These are phyloP conservation scores for Alternaria tenuissima DNA, from an alignment of 2,329 filamentous ascomycete genomes.

Conservation along the genomic window DNA sequence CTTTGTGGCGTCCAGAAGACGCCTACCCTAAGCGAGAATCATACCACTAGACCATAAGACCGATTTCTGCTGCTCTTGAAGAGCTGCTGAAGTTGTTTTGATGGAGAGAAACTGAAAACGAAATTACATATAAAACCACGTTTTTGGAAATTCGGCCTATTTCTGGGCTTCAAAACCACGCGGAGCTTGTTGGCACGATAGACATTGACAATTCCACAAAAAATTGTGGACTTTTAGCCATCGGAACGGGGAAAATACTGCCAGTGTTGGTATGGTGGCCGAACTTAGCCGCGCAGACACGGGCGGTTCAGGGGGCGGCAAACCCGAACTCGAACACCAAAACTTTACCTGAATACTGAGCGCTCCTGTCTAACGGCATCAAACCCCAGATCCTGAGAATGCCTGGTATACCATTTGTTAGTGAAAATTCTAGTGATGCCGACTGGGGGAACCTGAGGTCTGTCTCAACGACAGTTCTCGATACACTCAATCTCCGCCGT, in stretches of 20 bases:
- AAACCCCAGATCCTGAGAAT: background rate
- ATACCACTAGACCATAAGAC: conserved; percentile 67
- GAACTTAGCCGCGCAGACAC: background rate
- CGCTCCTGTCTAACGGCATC: background rate
- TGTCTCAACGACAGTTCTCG: background rate
- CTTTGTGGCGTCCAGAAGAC: background rate
- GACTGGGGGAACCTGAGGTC: no score
- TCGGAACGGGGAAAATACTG: background rate
- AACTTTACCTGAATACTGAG: background rate
- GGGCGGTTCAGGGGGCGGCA: background rate
- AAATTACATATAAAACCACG: rapidly evolving
- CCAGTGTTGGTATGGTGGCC: background rate
- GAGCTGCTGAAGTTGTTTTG: conserved; percentile 4
- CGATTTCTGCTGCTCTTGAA: background rate
- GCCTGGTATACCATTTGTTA: background rate
- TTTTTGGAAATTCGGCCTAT: no score
- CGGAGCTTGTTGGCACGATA: background rate
- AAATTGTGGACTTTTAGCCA: background rate
- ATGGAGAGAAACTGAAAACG: background rate
- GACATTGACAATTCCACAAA: background rate
- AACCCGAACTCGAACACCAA: background rate
- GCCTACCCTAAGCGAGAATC: conserved; percentile 70
- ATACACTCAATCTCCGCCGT: background rate
- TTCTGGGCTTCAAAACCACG: rapidly evolving
- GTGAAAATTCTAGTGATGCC: background rate